phyloP scores from a whole-genome alignment of 1,284 basidiomycete species.

The Inonotus hispidus region DNA sequence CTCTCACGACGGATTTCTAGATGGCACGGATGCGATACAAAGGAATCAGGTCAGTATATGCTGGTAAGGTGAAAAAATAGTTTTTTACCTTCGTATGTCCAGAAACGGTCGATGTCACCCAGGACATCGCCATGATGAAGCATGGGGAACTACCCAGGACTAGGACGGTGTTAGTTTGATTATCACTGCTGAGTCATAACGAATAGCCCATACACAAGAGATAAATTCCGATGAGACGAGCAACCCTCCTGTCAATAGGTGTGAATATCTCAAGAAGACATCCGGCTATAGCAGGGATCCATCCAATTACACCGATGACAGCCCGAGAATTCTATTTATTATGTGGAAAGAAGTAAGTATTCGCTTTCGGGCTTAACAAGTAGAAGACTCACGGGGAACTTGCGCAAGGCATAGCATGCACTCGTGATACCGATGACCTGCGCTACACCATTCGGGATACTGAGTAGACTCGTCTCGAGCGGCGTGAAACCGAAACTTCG shows the following conservation, averaged over 20 bases:
- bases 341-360: neutral
- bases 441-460: slow-evolving; percentile 28
- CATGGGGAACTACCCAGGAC: slow-evolving; percentile 23
- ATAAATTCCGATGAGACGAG: slow-evolving; percentile 16
- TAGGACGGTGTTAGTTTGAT: neutral
- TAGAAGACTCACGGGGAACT: slow-evolving; percentile 21
- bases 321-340: slow-evolving; percentile 22
- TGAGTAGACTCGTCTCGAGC: slow-evolving; percentile 28
- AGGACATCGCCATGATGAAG: slow-evolving; percentile 29
- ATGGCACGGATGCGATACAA: neutral
- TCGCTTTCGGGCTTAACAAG: slow-evolving; percentile 1
- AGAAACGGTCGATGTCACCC: slow-evolving; percentile 28
- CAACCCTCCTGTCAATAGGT: slow-evolving; percentile 8
- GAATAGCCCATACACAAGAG: neutral
- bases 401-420: slow-evolving; percentile 21
- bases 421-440: slow-evolving; percentile 21
- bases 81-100: slow-evolving; percentile 30
- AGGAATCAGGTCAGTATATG: neutral
- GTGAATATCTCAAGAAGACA: slow-evolving; percentile 22
- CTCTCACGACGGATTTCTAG: slow-evolving; percentile 26
- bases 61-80: neutral
- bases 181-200: neutral
- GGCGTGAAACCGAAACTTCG: slow-evolving; percentile 30
- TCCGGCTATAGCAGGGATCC: slow-evolving; percentile 23
- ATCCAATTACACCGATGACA: slow-evolving; percentile 21